Base-by-base conservation (phyloP, 2,329 filamentous ascomycete species). In the Thelonectria blattea region DNA sequence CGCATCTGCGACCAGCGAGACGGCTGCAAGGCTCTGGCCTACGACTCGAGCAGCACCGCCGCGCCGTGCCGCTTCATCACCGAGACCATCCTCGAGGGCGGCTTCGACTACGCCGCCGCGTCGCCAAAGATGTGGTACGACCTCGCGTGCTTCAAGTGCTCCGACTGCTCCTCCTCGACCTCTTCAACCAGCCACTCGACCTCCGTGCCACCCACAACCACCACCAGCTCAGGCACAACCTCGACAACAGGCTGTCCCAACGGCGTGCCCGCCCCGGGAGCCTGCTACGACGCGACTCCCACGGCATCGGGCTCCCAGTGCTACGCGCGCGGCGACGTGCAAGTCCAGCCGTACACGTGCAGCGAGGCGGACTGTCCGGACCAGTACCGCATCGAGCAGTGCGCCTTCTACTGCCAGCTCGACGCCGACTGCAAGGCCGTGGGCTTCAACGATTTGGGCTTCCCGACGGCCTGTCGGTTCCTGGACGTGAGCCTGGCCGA, bases 351-450 rank as follows among this genome's bases (percentile, higher is more conserved):
- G 18, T 51, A 53, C 24, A 24, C 30, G 17, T 47, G 22, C 17
- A 45, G 45, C 15, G 22, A 20, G 14, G 17, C 18, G 10, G 37
- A 12, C 11, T 45, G 20, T 10, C 52, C 52, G 2, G 12, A 45
- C 1, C 52, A 54, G 18, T 3, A 2, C 18, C 46, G 43, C 1
- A n/a, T 39, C 9, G 27, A 45, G 27, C 27, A 43, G 1, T 54
- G 52, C 5, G 52, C 52, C 42, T 54, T 46, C 30, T 46, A 46
- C 11, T 54, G 52, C 20, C 42, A 54, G 20, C 43, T 18, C 4
- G 32, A 32, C 17, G 9, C 30, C 9, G 22, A 54, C 41, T 54
- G 52, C 42, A 54, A 54, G 52, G 41, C 52, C 12, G 30, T 54
- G 2, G 42, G 18, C 1, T 47, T 11, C 41, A 30, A 54, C 12